phyloP scores from a whole-genome alignment of 139 green algal species.

The Coelastrella sp. region DNA sequence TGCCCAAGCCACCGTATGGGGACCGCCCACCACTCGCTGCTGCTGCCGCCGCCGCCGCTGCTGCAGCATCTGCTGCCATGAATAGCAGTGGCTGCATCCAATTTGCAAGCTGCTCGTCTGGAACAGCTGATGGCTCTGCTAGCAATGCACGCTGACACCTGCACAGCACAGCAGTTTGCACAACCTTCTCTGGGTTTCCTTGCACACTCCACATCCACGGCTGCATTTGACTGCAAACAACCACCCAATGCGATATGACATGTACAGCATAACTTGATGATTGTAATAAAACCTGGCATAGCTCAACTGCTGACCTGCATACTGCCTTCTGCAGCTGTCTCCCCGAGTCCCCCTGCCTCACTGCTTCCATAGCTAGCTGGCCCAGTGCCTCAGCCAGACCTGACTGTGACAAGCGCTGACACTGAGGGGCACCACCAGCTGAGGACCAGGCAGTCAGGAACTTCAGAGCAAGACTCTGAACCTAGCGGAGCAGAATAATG shows the following conservation, averaged over 20 bases:
- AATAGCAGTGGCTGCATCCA: constrained; percentile 79
- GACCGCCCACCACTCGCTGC: background rate
- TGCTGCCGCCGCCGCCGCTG: constrained; percentile 31
- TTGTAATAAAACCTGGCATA: no score
- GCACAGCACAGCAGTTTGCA: background rate
- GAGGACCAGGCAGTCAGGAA: constrained; percentile 47
- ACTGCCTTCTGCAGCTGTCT: constrained; percentile 57
- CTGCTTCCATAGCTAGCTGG: constrained; percentile 46
- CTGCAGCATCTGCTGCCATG: constrained; percentile 76
- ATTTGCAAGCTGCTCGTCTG: constrained; percentile 54
- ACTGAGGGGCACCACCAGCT: constrained; percentile 59
- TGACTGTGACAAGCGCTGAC: constrained; percentile 56
- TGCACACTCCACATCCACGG: no score
- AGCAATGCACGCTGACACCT: constrained; percentile 52
- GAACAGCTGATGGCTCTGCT: constrained; percentile 18
- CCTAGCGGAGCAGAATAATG: background rate
- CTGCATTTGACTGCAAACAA: no score
- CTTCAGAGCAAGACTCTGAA: background rate
- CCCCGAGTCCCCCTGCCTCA: background rate
- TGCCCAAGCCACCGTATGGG: constrained; percentile 24
- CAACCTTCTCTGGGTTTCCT: no score
- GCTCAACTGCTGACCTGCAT: no score
- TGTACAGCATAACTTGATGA: background rate
- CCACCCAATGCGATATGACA: background rate
- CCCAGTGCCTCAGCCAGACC: constrained; percentile 55